These are phyloP conservation scores for Penicillium sp. DNA, from an alignment of 2,329 filamentous ascomycete species.

Conservation along the genomic window DNA sequence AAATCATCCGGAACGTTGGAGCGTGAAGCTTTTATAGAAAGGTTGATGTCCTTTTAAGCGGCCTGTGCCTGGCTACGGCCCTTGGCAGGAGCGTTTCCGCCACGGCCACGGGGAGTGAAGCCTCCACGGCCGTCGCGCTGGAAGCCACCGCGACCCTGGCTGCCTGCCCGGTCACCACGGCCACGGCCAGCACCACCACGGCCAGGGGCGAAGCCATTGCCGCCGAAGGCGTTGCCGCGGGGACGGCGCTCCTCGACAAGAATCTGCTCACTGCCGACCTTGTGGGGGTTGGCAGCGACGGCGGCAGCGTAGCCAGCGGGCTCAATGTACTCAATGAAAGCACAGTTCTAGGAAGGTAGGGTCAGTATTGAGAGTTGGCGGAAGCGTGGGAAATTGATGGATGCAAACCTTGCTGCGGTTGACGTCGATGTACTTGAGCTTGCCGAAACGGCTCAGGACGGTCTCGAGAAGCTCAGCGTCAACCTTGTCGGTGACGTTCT, in stretches of 20 bases:
- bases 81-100: constrained; percentile 53
- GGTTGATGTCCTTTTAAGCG: constrained; percentile 31
- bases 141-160: constrained; percentile 66
- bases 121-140: constrained; percentile 67
- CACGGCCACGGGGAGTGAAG: constrained; percentile 63
- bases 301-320: constrained; percentile 79
- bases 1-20: constrained; percentile 17
- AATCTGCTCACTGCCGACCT: constrained; percentile 77
- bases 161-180: constrained; percentile 65
- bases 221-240: constrained; percentile 68
- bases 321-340: constrained; percentile 90
- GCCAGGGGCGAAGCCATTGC: constrained; percentile 59
- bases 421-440: constrained; percentile 63
- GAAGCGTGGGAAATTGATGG: neutral
- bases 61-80: constrained; percentile 47
- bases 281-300: constrained; percentile 78
- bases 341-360: constrained; percentile 70
- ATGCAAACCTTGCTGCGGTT: constrained; percentile 69
- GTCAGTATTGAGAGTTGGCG: neutral
- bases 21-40: constrained; percentile 3
- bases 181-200: constrained; percentile 65
- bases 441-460: constrained; percentile 67
- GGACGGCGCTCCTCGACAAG: constrained; percentile 85
- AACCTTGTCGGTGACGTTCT: constrained; percentile 90
- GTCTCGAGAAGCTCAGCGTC: constrained; percentile 69